A percentile compares a stretch with the other conserved stretches of the same genome.
These are phyloP conservation scores for Syncephalastrum racemosum DNA, from an alignment of 371 early-diverging fungal genomes.

Conservation along the genomic window DNA sequence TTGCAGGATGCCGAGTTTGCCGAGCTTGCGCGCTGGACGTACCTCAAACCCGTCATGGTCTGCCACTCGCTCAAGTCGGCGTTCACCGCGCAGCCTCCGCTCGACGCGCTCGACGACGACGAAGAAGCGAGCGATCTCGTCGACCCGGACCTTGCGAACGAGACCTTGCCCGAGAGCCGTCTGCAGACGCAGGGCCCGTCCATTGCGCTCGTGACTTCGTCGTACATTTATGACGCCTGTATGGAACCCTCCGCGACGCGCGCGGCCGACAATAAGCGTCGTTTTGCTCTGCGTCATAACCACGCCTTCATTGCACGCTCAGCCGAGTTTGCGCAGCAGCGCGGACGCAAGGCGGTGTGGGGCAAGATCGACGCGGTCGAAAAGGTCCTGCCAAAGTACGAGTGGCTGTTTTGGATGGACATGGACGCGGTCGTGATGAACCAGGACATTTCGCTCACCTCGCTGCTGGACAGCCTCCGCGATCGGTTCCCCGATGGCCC, in stretches of 20 bases:
- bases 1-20: slow-evolving; percentile 41
- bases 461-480: slow-evolving; percentile 34
- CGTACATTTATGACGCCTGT: slow-evolving; percentile 59
- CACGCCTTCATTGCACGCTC: slow-evolving; percentile 63
- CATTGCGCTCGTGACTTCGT: slow-evolving; percentile 59
- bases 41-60: slow-evolving; percentile 18
- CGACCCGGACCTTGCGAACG: slow-evolving; percentile 8
- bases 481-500: slow-evolving; percentile 23
- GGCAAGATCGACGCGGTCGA: slow-evolving; percentile 65
- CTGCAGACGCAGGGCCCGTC: slow-evolving; percentile 12
- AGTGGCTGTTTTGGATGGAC: slow-evolving; percentile 71
- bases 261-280: slow-evolving; percentile 58
- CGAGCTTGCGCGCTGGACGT: slow-evolving; percentile 31
- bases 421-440: slow-evolving; percentile 67
- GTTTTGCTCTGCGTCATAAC: slow-evolving; percentile 53
- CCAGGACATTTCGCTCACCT: slow-evolving; percentile 38
- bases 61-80: slow-evolving; percentile 22
- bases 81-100: slow-evolving; percentile 9
- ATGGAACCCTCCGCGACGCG: slow-evolving; percentile 61
- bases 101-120: slow-evolving; percentile 21
- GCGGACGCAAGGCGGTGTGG: slow-evolving; percentile 53
- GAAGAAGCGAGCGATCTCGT: slow-evolving; percentile 10
- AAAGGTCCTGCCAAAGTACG: slow-evolving; percentile 62
- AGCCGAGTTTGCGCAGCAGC: slow-evolving; percentile 62
- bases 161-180: neutral